These are phyloP conservation scores for Rachicladosporium sp. DNA, from an alignment of 2,329 filamentous ascomycete genomes.

Conservation along the genomic window DNA sequence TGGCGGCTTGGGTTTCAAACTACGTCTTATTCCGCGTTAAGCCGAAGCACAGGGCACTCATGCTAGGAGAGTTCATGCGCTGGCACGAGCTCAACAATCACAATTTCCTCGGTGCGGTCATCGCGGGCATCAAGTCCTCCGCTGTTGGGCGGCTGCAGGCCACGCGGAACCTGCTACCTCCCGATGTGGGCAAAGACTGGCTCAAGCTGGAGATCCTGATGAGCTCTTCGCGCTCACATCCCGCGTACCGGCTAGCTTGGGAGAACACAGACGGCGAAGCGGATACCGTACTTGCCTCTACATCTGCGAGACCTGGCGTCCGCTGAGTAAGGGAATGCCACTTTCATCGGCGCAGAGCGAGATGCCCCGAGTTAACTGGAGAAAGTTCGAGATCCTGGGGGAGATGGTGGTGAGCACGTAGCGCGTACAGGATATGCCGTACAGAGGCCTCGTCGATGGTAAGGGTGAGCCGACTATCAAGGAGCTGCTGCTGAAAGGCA, in stretches of 20 bases:
- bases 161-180: slow-evolving; percentile 63
- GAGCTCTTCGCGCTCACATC: slow-evolving; percentile 84
- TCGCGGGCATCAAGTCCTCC: slow-evolving; percentile 83
- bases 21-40: slow-evolving; percentile 73
- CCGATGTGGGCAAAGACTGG: slow-evolving; percentile 67
- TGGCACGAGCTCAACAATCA: slow-evolving; percentile 91
- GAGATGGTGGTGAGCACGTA: slow-evolving; percentile 85
- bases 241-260: slow-evolving; percentile 93
- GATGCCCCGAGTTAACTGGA: slow-evolving; percentile 71
- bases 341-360: slow-evolving; percentile 55
- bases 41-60: slow-evolving; percentile 81
- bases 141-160: slow-evolving; percentile 72
- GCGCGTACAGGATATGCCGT: slow-evolving; percentile 77
- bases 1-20: slow-evolving; percentile 44
- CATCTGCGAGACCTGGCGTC: slow-evolving; percentile 82
- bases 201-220: slow-evolving; percentile 82
- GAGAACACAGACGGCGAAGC: slow-evolving; percentile 81
- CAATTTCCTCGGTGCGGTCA: slow-evolving; percentile 84
- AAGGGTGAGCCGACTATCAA: slow-evolving; percentile 45
- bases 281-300: slow-evolving; percentile 87
- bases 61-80: slow-evolving; percentile 91
- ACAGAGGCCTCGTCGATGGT: slow-evolving; percentile 46
- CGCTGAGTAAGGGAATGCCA: slow-evolving; percentile 83
- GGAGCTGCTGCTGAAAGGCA: slow-evolving; percentile 68
- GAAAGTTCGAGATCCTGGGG: slow-evolving; percentile 92